Evolutionary conservation across 1,139 yeast genomes (phyloP).

Genomic region (Kluyveromyces sp.): DNA sequence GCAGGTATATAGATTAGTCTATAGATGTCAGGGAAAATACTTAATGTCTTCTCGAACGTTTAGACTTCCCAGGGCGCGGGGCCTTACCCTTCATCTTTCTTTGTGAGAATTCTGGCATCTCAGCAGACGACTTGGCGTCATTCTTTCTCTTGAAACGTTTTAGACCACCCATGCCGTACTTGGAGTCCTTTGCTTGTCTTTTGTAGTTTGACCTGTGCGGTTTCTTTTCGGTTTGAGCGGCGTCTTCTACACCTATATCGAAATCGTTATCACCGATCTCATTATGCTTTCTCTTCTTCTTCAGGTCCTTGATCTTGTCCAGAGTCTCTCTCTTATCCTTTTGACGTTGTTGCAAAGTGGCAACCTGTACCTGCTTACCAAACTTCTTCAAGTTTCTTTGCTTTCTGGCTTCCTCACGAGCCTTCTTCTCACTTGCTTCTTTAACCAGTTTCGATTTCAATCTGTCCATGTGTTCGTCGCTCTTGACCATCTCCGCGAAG

Average conservation of each 20-base stretch:
- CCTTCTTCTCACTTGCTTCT: conserved; percentile 88
- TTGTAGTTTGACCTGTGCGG: conserved; percentile 51
- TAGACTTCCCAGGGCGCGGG: conserved; percentile 72
- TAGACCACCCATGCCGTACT: conserved; percentile 68
- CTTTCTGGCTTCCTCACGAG: conserved; percentile 86
- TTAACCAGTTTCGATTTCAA: conserved; percentile 72
- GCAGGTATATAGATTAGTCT: not conserved
- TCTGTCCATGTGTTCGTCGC: conserved; percentile 97
- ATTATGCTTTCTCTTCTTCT: conserved; percentile 75
- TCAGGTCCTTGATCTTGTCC: conserved; percentile 82
- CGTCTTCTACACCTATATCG: conserved; percentile 84
- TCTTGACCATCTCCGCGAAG: conserved; percentile 97
- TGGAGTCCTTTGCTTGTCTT: conserved; percentile 60
- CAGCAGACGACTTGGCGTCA: conserved; percentile 68
- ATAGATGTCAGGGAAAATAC: not conserved
- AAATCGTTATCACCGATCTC: conserved; percentile 49
- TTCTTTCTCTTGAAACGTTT: conserved; percentile 68
- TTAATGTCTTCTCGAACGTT: conserved; percentile 35
- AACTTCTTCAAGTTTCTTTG: conserved; percentile 94
- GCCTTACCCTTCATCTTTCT: conserved; percentile 49
- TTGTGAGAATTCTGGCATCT: conserved; percentile 55
- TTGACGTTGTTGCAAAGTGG: conserved; percentile 89
- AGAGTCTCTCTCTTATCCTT: conserved; percentile 87
- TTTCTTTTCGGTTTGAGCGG: conserved; percentile 37
- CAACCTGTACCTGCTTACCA: conserved; percentile 95